Evolutionary conservation across 192 early-diverging fungal species (phyloP), one percentile per base, ranked within the genome.

Genomic region (Backusella westeae): DNA sequence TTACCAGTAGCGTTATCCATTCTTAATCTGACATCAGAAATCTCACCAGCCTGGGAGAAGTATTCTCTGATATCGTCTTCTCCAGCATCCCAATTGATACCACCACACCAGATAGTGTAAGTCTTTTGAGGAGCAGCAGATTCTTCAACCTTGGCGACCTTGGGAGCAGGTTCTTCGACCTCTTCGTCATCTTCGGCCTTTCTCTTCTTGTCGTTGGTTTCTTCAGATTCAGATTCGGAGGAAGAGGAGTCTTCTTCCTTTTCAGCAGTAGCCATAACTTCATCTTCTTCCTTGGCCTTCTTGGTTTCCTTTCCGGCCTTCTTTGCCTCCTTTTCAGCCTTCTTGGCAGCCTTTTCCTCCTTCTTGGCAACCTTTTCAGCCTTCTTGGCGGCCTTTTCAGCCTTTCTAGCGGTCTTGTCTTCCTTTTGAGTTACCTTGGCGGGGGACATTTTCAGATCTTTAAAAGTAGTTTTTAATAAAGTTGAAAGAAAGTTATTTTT

Each of bases 11-110:
- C 88, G n/a, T 81, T 82, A 73, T 95, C 91, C 71, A 84, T 92
- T 68, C 94, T 91, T 71, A 98, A 90, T 65, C 96, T 92, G 29
- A 92, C 93, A 72, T 85, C 86, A 6, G 77, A 75, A 69, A 98
- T 87, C 71, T 90, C 88, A 76, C 96, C 95, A 78, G 84, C 85
- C 71, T 90, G 89, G 49, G 84, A 77, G 66, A 96, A 94, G 76
- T 82, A 83, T 42, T 84, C 79, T 19, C 82, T 81, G 69, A 96
- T 78, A 77, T 78, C 80, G 74, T 96, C 90, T 59, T 90, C 90
- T 76, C 87, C 87, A 65, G 89, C 83, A 75, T 90, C 91, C 87
- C 86, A 96, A 46, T 91, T 88, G 21, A 96, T 81, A 78, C 89
- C 87, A 67, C 94, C 94, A 59, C 95, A 86, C 78, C 93, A 96